Conservation (phyloP, 345 rosid genomes). For the Salix exigua region DNA sequence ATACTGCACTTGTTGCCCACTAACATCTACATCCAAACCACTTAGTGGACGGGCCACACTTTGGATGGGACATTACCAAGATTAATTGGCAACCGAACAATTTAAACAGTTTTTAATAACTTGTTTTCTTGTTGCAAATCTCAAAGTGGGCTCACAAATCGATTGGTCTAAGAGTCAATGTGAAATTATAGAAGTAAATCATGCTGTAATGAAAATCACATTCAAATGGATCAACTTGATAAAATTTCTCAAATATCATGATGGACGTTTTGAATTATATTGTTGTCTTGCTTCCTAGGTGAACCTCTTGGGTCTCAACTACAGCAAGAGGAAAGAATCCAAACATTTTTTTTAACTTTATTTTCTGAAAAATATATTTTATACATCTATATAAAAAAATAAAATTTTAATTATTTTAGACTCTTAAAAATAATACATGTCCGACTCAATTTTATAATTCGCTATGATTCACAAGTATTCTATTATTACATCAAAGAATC, state of each 20-base stretch:
- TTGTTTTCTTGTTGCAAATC: constrained; percentile 1
- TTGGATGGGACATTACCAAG: constrained; percentile 35
- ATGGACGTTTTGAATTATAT: constrained; percentile 11
- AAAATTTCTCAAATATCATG: constrained; percentile 1
- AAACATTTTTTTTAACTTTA: neutral
- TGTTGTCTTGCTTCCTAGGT: neutral
- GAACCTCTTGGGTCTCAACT: neutral
- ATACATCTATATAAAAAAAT: no score
- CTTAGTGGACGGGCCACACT: constrained; percentile 41
- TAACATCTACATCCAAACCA: constrained; percentile 41
- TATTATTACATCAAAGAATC: neutral
- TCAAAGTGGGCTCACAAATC: constrained; percentile 8
- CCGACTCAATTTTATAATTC: no score
- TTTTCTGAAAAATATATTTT: no score
- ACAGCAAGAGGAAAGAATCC: neutral
- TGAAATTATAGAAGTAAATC: constrained; percentile 9
- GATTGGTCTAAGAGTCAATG: neutral
- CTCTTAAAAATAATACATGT: no score
- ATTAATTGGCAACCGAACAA: constrained; percentile 7
- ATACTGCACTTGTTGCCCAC: constrained; percentile 53
- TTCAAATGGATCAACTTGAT: neutral
- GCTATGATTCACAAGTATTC: no score
- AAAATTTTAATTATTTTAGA: no score
- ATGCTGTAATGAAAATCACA: neutral
- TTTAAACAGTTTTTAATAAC: constrained; percentile 16